phyloP scores from a whole-genome alignment of 2,329 filamentous ascomycete genomes.

The Fusarium nelsonii region DNA sequence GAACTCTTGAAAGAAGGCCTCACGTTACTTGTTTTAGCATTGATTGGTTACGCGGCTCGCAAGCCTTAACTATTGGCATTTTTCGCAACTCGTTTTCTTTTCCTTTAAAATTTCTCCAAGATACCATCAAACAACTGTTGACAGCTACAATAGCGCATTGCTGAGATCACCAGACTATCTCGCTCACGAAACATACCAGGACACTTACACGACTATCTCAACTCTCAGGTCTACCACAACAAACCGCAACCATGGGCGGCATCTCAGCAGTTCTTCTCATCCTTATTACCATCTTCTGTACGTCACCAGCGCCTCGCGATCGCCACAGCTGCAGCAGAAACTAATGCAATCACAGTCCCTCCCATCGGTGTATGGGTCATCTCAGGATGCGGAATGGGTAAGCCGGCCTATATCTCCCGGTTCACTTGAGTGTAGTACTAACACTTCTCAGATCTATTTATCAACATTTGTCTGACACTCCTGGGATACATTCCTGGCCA shows the following conservation, averaged over 20 bases:
- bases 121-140: neutral
- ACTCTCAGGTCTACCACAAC: neutral
- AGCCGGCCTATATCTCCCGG: conserved; percentile 36
- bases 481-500: conserved; percentile 82
- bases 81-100: neutral
- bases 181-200: neutral
- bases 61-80: conserved; percentile 8
- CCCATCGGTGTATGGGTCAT: conserved; percentile 74
- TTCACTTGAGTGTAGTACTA: conserved; percentile 4
- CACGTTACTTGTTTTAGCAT: conserved; percentile 23
- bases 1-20: conserved; percentile 12
- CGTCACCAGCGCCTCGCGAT: conserved; percentile 40
- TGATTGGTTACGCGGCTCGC: conserved; percentile 23
- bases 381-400: conserved; percentile 71
- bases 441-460: conserved; percentile 64
- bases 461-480: conserved; percentile 76
- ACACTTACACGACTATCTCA: neutral
- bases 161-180: neutral
- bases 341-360: conserved; percentile 65
- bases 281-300: conserved; percentile 66
- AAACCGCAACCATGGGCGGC: conserved; percentile 60
- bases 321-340: neutral
- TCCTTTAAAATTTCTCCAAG: neutral
- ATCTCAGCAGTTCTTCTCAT: conserved; percentile 63
- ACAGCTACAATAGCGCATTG: neutral